phyloP scores from a whole-genome alignment of 2,329 filamentous ascomycete genomes.

The Colletotrichum sp. region DNA sequence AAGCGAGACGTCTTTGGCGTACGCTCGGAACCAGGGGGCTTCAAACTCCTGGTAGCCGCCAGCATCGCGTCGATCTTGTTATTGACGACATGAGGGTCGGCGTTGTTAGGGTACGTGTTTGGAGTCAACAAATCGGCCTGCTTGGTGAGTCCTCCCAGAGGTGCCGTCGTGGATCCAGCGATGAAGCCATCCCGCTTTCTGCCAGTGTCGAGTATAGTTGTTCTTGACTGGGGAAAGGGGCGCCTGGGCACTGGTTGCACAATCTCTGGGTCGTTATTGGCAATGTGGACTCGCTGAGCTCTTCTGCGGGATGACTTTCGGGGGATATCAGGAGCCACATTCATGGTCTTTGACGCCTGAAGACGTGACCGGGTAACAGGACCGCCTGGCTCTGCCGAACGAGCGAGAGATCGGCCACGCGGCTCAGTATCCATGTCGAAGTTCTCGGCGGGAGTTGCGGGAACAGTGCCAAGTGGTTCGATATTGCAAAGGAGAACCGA shows the following conservation, averaged over 20 bases:
- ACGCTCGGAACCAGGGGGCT: slow-evolving; percentile 26
- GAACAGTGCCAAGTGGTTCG: neutral
- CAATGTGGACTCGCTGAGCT: neutral
- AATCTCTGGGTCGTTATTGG: neutral
- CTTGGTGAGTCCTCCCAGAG: neutral
- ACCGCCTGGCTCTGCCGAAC: neutral
- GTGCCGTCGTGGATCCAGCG: slow-evolving; percentile 7
- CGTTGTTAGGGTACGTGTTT: neutral
- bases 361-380: neutral
- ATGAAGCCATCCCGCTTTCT: neutral
- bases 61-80: slow-evolving; percentile 41
- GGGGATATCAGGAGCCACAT: slow-evolving; percentile 3
- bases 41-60: slow-evolving; percentile 37
- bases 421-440: neutral
- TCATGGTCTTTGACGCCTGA: neutral
- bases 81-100: slow-evolving; percentile 30
- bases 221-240: slow-evolving; percentile 8
- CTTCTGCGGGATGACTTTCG: slow-evolving; percentile 16
- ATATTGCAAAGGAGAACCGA: neutral
- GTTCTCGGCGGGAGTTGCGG: neutral
- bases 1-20: slow-evolving; percentile 30
- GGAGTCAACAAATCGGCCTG: neutral
- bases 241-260: neutral
- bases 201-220: neutral
- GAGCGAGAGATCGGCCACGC: neutral